Base-by-base conservation (phyloP, 2,329 filamentous ascomycete species). In the Epichloe elymi region DNA sequence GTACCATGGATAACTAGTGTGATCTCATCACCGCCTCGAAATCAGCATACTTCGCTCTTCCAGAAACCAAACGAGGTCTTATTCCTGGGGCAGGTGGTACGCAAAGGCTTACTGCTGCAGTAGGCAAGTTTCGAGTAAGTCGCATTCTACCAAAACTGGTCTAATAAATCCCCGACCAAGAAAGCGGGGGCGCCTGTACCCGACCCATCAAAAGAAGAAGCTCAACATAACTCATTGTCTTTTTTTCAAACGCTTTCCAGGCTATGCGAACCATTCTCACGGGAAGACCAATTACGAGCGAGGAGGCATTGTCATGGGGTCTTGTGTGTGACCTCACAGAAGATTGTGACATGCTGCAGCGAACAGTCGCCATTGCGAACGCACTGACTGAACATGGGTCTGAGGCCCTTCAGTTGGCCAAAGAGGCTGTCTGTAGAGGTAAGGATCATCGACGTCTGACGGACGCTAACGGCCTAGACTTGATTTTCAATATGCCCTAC, bases 81-180 rank as follows among this genome's bases (percentile, higher is more conserved):
- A 67, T 70, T 43, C 68, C 68, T 7, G 68, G 68, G 11, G 67
- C 65, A 4, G 68, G 68, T 8, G 68, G 68, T 19, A 70, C 68
- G 15, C 68, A 70, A 51, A 60, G 68, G 35, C 58, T 70, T 45
- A 70, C 68, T 26, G 64, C 61, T 48, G 63, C 65, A n/a, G 57
- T 70, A 20, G 68, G 68, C 54, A 70, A 70, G 59, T 69, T 63
- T 61, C 66, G 65, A 58, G 67, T 68, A 55, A 49, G 66, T 52
- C 37, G 12, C 17, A 35, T 33, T 19, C 7, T 14, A 23, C 30
- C 8, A 41, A 17, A 33, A 42, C 11, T 20, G 17, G 39, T 37
- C 17, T 38, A 10, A 38, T 38, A 10, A 26, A 8, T 20, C 20
- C 26, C 3, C 47, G 20, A 35, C 4, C 26, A 23, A 20, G 37